Evolutionary conservation across 2,329 filamentous ascomycete species (phyloP), one percentile per base, ranked within the genome.

Genomic region (Aureobasidium mangrovei): DNA sequence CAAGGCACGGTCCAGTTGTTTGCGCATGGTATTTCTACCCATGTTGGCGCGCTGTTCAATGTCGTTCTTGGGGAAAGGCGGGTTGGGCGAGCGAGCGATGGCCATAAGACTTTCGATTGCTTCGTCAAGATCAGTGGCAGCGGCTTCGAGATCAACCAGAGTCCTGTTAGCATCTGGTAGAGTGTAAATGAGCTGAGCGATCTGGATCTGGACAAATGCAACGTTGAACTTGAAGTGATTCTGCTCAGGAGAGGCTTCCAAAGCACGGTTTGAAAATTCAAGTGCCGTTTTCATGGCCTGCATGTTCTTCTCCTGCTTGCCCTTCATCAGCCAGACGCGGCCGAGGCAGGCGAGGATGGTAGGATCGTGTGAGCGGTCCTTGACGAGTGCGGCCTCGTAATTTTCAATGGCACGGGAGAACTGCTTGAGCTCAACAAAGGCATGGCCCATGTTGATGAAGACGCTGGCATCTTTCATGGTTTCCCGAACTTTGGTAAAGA

Each of bases 201-300:
- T 83, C 68, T 96, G 91, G 59, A 95, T 94, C 67, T 97, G 93
- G 29, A 97, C 88, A 65, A 96, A 98, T 0, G 93, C 93, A 29
- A 98, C 88, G 65, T 98, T 98, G 79, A 98, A 98, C 68, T 93
- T 89, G 69, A 93, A 88, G 70, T 95, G 89, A 31, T 91, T 78
- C 63, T 95, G 88, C 4, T 93, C 86, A 0, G 90, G 87, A 1
- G 87, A 83, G 53, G 86, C 80, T 54, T 83, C 80, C 18, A 95
- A 80, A 28, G 91, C 89, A 80, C 79, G 78, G 56, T 77, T 74
- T 10, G 82, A 80, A 62, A 82, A 83, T 39, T 83, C 80, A 32
- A 87, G 72, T 2, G 81, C 78, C 31, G 77, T 81, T 64, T 83
- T 84, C 72, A 82, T 81, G 9, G 78, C 76, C n/a, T 75, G 66